Conservation (phyloP, 2,329 filamentous ascomycete genomes). For the Cladorrhinum sp. region DNA sequence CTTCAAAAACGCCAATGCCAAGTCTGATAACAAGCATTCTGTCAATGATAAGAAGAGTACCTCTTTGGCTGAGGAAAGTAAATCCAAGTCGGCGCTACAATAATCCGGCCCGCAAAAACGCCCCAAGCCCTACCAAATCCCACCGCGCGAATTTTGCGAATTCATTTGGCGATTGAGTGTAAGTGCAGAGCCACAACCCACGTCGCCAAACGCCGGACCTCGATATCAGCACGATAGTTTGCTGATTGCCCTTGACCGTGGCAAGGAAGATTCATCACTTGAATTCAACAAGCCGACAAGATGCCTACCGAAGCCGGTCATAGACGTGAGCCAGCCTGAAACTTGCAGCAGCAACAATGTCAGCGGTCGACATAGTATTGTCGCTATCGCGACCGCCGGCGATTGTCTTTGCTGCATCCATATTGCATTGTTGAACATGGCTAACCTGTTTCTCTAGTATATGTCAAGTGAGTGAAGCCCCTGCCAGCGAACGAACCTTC, state of each 20-base stretch:
- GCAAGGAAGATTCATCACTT: slow-evolving; percentile 35
- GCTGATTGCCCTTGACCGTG: slow-evolving; percentile 29
- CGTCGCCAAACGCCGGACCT: slow-evolving; percentile 30
- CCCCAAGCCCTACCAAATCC: slow-evolving; percentile 29
- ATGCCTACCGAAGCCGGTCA: slow-evolving; percentile 88
- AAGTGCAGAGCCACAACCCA: slow-evolving; percentile 30
- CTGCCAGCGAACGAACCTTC: slow-evolving; percentile 13
- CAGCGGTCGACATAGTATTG: slow-evolving; percentile 10
- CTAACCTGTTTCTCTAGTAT: slow-evolving; percentile 60
- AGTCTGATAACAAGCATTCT: background rate
- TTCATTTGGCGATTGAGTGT: slow-evolving; percentile 24
- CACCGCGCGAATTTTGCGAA: slow-evolving; percentile 31
- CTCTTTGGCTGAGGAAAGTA: background rate
- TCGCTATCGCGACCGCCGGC: slow-evolving; percentile 16
- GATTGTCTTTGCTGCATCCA: slow-evolving; percentile 6
- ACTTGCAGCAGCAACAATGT: slow-evolving; percentile 13
- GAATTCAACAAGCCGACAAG: slow-evolving; percentile 45
- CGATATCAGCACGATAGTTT: slow-evolving; percentile 31
- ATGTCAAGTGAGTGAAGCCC: slow-evolving; percentile 74
- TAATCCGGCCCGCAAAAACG: slow-evolving; percentile 27
- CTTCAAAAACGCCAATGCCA: background rate
- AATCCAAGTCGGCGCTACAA: slow-evolving; percentile 18
- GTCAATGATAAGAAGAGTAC: background rate
- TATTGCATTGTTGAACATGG: slow-evolving; percentile 19
- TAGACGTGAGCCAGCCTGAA: slow-evolving; percentile 67